Percentiles rank a stretch among this genome's conserved stretches.
Evolutionary conservation across 352 stramenopile species (phyloP).

Genomic region (Blastocystis sp.): DNA sequence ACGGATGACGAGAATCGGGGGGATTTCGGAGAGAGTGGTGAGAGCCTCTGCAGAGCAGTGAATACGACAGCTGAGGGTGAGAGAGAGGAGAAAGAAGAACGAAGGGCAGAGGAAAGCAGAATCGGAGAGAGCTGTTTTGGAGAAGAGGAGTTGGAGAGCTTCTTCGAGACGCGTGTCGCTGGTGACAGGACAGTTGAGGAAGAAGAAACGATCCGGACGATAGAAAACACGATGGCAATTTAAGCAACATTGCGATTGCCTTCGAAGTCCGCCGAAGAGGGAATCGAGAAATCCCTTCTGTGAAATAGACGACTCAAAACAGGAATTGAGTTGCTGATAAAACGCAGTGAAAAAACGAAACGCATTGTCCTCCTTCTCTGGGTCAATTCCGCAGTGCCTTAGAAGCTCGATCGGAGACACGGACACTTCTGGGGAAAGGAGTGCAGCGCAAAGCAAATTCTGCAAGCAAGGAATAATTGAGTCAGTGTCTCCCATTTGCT

Average conservation of each 20-base stretch:
- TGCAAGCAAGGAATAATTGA: background rate
- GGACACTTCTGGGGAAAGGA: background rate
- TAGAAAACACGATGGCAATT: constrained; percentile 34
- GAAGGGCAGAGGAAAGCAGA: background rate
- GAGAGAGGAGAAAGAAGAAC: background rate
- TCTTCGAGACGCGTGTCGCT: constrained; percentile 5
- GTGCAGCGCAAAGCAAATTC: background rate
- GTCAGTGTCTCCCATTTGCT: background rate
- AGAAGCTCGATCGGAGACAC: background rate
- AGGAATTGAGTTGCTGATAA: background rate
- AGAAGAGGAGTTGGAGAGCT: background rate
- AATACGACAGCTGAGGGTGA: background rate
- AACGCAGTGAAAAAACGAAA: constrained; percentile 4
- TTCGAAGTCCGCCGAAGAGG: constrained; percentile 1
- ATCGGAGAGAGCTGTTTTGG: no score
- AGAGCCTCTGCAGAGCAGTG: background rate
- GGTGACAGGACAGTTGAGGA: background rate
- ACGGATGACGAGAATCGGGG: background rate
- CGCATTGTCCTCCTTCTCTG: background rate
- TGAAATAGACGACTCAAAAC: background rate
- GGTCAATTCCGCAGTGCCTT: background rate
- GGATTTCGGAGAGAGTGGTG: background rate
- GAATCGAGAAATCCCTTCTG: background rate
- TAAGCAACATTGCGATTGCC: background rate
- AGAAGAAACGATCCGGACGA: background rate